Base-by-base conservation (phyloP, 2,329 filamentous ascomycete genomes). In the Alternaria arbusti region DNA sequence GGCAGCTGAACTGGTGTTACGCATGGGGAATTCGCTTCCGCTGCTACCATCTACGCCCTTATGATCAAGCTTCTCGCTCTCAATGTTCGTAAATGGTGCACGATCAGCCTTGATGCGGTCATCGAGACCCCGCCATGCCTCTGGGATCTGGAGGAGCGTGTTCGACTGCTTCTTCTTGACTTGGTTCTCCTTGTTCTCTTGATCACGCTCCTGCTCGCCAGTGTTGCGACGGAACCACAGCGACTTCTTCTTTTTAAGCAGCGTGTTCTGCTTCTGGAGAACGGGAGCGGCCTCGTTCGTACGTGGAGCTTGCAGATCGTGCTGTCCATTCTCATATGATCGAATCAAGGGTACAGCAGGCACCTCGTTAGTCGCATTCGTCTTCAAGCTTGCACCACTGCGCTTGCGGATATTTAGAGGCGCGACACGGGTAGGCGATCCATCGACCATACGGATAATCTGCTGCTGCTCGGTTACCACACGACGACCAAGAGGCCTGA, bases 381-480 rank as follows among this genome's bases (percentile, higher is more conserved):
- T 70, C n/a, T 64, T 73, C 17, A 71, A 69, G 51, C 74, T 76
- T 13, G 76, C 72, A 25, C 77, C 78, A 45, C 75, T 78, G 10
- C 80, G 80, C 78, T 89, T 89, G 51, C 85, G 83, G 45, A 89
- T 85, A 52, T 84, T 86, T 49, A 89, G 78, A 3, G 87, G 86
- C 43, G 84, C 85, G 8, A 87, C 79, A 23, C 81, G 82, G 5
- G 78, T 81, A 5, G 86, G 84, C 36, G 85, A 85, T 10, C 84
- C 82, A 26, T 85, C 82, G 3, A 90, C 87, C 66, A 89, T 79
- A 12, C 88, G 83, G 46, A 90, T 87, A 0, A 87, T 89, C 28
- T 81, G 73, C 64, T 81, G 73, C 62, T 71, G 72, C 23, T 75
- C 75, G 63, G 66, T 77, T 61, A 68, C 64, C 45, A 65, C 67